Evolutionary conservation across 2,329 filamentous ascomycete genomes (phyloP).

Genomic region (Drechmeria coniospora): DNA sequence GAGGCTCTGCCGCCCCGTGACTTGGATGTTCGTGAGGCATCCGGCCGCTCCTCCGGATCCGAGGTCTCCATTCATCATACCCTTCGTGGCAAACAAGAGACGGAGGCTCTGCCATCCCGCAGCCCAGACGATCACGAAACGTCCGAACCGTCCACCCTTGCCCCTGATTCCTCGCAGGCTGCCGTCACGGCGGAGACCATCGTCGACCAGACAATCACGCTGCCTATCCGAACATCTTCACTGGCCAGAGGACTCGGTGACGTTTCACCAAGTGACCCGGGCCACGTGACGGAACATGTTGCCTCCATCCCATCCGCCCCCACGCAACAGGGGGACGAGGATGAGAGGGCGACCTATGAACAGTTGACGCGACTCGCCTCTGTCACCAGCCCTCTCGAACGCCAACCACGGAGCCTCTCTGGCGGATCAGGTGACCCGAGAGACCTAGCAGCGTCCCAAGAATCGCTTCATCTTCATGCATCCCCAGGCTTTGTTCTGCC

Average conservation of each 20-base stretch:
- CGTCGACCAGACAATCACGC: background rate
- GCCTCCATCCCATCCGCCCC: background rate
- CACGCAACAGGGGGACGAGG: background rate
- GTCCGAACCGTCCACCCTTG: background rate
- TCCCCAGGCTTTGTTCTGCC: slow-evolving; percentile 43
- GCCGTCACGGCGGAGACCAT: background rate
- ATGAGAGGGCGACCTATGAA: background rate
- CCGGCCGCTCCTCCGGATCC: no score
- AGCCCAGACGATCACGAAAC: background rate
- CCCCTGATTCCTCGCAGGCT: background rate
- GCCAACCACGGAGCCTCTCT: no score
- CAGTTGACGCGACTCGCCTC: no score
- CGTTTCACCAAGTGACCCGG: background rate
- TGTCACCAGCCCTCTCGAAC: no score
- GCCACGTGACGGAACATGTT: background rate
- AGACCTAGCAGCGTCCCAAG: slow-evolving; percentile 1
- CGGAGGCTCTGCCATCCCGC: no score
- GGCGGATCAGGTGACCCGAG: background rate
- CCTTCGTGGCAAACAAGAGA: no score
- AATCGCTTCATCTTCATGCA: background rate
- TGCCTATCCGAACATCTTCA: slow-evolving; percentile 8
- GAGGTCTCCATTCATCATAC: no score
- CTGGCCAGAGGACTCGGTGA: background rate
- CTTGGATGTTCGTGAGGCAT: no score
- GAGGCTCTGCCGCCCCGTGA: no score